Percentiles rank a stretch among this genome's conserved stretches.
Conservation (phyloP, 148 eudicot species). For the Oxyria digyna region DNA sequence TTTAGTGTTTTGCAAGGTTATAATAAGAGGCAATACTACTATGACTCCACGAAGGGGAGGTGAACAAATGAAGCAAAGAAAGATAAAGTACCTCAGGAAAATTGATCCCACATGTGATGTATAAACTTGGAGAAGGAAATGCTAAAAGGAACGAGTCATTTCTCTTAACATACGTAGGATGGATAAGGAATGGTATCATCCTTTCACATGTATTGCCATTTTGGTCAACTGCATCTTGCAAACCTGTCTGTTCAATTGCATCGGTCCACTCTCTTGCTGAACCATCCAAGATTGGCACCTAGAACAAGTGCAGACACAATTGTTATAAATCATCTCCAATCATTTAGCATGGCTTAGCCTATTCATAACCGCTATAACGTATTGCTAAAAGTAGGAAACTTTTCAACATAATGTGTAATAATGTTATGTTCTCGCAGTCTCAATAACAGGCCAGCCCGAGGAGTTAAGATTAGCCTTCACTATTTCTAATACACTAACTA, state of each 20-base stretch:
- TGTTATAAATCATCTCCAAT: not conserved
- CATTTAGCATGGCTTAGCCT: not conserved
- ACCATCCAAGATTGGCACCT: constrained; percentile 96
- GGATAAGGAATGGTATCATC: constrained; percentile 54
- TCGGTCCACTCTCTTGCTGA: constrained; percentile 88
- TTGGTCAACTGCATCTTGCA: constrained; percentile 48
- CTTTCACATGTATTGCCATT: constrained; percentile 44
- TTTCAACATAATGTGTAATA: not conserved
- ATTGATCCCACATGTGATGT: constrained; percentile 60
- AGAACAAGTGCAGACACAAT: not conserved
- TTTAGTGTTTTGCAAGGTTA: not conserved
- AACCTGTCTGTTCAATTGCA: constrained; percentile 52
- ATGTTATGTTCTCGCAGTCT: not conserved
- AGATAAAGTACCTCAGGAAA: constrained; percentile 49
- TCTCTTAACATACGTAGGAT: constrained; percentile 47
- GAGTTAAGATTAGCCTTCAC: not conserved
- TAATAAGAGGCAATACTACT: not conserved
- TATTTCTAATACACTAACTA: not conserved
- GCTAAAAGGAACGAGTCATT: constrained; percentile 73
- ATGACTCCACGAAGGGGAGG: not conserved
- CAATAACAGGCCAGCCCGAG: not conserved
- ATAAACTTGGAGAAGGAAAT: constrained; percentile 49
- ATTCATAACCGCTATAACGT: not conserved
- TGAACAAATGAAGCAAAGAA: not conserved
- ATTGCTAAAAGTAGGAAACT: not conserved